A percentile compares a stretch with the other conserved stretches of the same genome.
These are phyloP conservation scores for Sporothrix globosa DNA, from an alignment of 2,329 filamentous ascomycete genomes.

Conservation along the genomic window DNA sequence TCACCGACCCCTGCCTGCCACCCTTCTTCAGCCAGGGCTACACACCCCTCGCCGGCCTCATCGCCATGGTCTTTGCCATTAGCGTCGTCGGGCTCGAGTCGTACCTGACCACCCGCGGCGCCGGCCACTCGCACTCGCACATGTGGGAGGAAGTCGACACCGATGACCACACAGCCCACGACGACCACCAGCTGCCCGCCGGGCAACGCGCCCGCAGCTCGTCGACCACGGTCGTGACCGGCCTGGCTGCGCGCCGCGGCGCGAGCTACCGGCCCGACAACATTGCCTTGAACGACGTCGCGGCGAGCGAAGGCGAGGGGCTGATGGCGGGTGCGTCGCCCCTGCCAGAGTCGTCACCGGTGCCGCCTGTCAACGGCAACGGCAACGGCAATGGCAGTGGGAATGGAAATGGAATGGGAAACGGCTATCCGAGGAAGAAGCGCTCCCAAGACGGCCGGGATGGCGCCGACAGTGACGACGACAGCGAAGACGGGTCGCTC, in stretches of 20 bases:
- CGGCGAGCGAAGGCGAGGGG: slow-evolving; percentile 50
- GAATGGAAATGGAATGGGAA: not conserved
- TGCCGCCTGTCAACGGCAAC: slow-evolving; percentile 36
- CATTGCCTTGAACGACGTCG: slow-evolving; percentile 57
- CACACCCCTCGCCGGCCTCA: slow-evolving; percentile 74
- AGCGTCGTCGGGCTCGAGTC: slow-evolving; percentile 85
- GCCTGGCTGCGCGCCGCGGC: slow-evolving; percentile 47
- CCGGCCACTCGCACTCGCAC: slow-evolving; percentile 63
- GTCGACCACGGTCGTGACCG: slow-evolving; percentile 34
- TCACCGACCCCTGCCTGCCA: slow-evolving; percentile 73
- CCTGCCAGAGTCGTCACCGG: slow-evolving; percentile 58
- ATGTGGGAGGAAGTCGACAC: slow-evolving; percentile 55
- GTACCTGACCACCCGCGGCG: slow-evolving; percentile 75
- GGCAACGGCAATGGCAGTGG: slow-evolving; percentile 10
- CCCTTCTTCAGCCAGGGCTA: slow-evolving; percentile 80
- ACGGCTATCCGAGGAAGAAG: not conserved
- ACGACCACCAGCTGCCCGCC: slow-evolving; percentile 35
- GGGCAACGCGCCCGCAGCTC: not conserved
- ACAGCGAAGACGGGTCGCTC: slow-evolving; percentile 54
- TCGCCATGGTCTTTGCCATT: slow-evolving; percentile 81
- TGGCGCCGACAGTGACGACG: slow-evolving; percentile 44
- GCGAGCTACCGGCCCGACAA: slow-evolving; percentile 50
- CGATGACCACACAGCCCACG: slow-evolving; percentile 39
- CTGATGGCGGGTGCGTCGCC: slow-evolving; percentile 63
- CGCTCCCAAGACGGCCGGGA: slow-evolving; percentile 34